A percentile compares a stretch with the other conserved stretches of the same genome.
Evolutionary conservation across 805 yeast species (phyloP).

Genomic region (Candida ulmi): DNA sequence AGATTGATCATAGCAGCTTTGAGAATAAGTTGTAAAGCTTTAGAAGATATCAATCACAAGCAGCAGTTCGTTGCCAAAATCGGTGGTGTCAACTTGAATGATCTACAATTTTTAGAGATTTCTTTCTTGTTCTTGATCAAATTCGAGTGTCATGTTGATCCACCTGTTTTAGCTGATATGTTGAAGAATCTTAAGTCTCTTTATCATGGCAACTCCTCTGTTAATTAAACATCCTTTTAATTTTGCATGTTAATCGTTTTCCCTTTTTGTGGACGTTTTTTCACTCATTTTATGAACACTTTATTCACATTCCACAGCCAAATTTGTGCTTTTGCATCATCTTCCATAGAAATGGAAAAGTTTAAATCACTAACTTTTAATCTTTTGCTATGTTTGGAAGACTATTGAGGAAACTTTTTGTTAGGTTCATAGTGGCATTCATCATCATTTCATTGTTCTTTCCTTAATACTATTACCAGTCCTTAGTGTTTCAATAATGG

Average conservation of each 20-base stretch:
- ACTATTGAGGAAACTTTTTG: background rate
- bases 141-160: constrained; percentile 43
- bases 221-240: background rate
- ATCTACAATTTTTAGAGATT: constrained; percentile 43
- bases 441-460: background rate
- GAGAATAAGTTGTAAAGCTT: constrained; percentile 39
- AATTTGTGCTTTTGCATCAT: too few species aligned
- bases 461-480: background rate
- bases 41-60: constrained; percentile 41
- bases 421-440: background rate
- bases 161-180: constrained; percentile 17
- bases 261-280: too few species aligned
- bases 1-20: constrained; percentile 39
- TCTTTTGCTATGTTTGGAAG: background rate
- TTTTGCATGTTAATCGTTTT: too few species aligned
- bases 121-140: constrained; percentile 43
- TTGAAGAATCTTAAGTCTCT: constrained; percentile 2
- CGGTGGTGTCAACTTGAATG: constrained; percentile 38
- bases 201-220: background rate
- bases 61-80: constrained; percentile 40
- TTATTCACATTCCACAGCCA: too few species aligned
- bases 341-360: too few species aligned
- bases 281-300: too few species aligned
- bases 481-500: background rate
- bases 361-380: constrained; percentile 2